Conservation (phyloP, 306 rosid species). For the Casuarina equisetifolia region DNA sequence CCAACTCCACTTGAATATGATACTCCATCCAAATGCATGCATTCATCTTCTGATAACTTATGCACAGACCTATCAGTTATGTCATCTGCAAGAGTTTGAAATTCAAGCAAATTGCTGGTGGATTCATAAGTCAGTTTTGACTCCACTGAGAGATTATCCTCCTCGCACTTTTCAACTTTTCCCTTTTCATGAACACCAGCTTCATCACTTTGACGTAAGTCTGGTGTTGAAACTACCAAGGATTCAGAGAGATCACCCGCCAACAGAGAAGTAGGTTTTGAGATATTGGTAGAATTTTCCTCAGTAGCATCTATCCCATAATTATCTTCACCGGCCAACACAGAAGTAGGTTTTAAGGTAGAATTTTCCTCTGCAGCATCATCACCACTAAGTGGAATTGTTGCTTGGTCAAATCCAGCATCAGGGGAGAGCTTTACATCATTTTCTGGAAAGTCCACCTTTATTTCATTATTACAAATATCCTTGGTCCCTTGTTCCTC, state of each 20-base stretch:
- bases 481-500: slow-evolving; percentile 39
- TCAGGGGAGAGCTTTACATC: slow-evolving; percentile 19
- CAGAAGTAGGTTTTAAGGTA: slow-evolving; percentile 20
- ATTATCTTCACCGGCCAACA: slow-evolving; percentile 27
- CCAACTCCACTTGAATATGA: slow-evolving; percentile 25
- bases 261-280: slow-evolving; percentile 26
- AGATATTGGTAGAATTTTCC: slow-evolving; percentile 26
- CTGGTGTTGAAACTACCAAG: slow-evolving; percentile 28
- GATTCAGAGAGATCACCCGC: slow-evolving; percentile 25
- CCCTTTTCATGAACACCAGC: slow-evolving; percentile 18
- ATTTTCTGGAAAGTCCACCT: slow-evolving; percentile 25
- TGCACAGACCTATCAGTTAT: slow-evolving; percentile 18
- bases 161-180: slow-evolving; percentile 25
- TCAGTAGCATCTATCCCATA: slow-evolving; percentile 24
- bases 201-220: slow-evolving; percentile 24
- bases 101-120: slow-evolving; percentile 22
- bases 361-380: slow-evolving; percentile 28
- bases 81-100: slow-evolving; percentile 38
- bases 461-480: slow-evolving; percentile 18
- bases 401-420: slow-evolving; percentile 31
- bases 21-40: slow-evolving; percentile 12
- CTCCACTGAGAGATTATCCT: slow-evolving; percentile 18
- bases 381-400: slow-evolving; percentile 17
- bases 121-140: slow-evolving; percentile 17
- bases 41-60: slow-evolving; percentile 33